Evolutionary conservation across 148 eudicot genomes (phyloP).

Genomic region (Vaccinium macrocarpon): DNA sequence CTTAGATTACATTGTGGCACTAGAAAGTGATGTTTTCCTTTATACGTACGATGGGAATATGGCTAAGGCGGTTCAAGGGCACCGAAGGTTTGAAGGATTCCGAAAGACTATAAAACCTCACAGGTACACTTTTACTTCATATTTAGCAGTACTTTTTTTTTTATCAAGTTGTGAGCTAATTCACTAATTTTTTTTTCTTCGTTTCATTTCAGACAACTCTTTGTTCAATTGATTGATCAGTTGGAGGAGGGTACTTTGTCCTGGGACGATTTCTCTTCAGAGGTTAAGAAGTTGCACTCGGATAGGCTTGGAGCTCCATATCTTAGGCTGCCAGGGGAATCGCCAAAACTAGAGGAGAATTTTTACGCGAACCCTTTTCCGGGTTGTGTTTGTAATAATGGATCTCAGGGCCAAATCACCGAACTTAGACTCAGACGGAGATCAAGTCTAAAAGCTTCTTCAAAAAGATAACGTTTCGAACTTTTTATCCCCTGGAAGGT

Average conservation of each 20-base stretch:
- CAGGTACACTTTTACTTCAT: slow-evolving; percentile 31
- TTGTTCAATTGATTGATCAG: slow-evolving; percentile 51
- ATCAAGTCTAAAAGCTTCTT: slow-evolving; percentile 2
- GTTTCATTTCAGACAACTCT: slow-evolving; percentile 29
- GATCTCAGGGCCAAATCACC: slow-evolving; percentile 16
- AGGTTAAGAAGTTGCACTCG: slow-evolving; percentile 47
- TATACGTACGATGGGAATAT: slow-evolving; percentile 78
- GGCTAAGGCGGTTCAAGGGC: slow-evolving; percentile 88
- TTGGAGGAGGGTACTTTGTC: slow-evolving; percentile 46
- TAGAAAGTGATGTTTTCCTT: slow-evolving; percentile 63
- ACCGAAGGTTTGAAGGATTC: slow-evolving; percentile 61
- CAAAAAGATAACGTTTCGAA: slow-evolving; percentile 20
- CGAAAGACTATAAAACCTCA: slow-evolving; percentile 68
- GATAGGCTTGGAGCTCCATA: slow-evolving; percentile 49
- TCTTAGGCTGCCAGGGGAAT: slow-evolving; percentile 34
- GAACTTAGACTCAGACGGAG: not conserved
- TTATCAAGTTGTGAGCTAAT: not conserved
- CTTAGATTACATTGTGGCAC: slow-evolving; percentile 56
- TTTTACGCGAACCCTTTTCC: slow-evolving; percentile 77
- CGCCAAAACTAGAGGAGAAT: slow-evolving; percentile 54
- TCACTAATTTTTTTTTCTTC: not conserved
- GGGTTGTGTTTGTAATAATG: slow-evolving; percentile 59
- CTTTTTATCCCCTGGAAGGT: not conserved
- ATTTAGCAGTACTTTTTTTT: not conserved
- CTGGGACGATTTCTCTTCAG: slow-evolving; percentile 49